Evolutionary conservation across 352 stramenopile species (phyloP).

Genomic region (Pythium folliculosum): DNA sequence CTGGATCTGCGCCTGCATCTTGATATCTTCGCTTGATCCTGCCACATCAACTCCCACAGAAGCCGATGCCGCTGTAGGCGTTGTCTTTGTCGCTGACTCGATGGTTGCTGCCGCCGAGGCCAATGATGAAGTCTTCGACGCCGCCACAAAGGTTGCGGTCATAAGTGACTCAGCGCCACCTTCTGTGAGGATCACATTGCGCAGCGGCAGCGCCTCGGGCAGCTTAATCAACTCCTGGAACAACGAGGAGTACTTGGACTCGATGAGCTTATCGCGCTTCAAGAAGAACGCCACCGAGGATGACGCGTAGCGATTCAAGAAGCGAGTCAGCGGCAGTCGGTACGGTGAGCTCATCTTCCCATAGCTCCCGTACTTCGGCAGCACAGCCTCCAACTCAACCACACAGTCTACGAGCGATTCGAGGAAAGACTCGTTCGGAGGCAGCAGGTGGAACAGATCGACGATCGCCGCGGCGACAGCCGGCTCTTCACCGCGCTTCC

Average conservation of each 20-base stretch:
- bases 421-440: constrained; percentile 94
- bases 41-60: constrained; percentile 3
- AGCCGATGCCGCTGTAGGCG: neutral
- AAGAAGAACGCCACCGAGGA: constrained; percentile 88
- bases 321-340: constrained; percentile 89
- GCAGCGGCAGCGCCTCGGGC: constrained; percentile 85
- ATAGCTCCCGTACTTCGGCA: constrained; percentile 91
- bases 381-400: constrained; percentile 92
- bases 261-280: constrained; percentile 77
- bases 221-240: constrained; percentile 95
- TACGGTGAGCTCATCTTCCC: constrained; percentile 92
- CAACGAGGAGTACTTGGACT: constrained; percentile 91
- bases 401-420: constrained; percentile 95
- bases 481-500: constrained; percentile 94
- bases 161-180: constrained; percentile 91
- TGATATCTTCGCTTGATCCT: constrained; percentile 56
- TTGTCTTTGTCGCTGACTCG: constrained; percentile 32
- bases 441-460: constrained; percentile 95
- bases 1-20: constrained; percentile 86
- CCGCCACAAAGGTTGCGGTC: constrained; percentile 90
- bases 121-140: constrained; percentile 53
- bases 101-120: constrained; percentile 24
- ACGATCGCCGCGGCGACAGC: constrained; percentile 95
- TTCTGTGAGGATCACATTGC: constrained; percentile 86
- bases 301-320: constrained; percentile 92